Percentiles rank a stretch among this genome's conserved stretches.
Conservation (phyloP, 2,329 filamentous ascomycete genomes). For the Hypoxylon sp. region DNA sequence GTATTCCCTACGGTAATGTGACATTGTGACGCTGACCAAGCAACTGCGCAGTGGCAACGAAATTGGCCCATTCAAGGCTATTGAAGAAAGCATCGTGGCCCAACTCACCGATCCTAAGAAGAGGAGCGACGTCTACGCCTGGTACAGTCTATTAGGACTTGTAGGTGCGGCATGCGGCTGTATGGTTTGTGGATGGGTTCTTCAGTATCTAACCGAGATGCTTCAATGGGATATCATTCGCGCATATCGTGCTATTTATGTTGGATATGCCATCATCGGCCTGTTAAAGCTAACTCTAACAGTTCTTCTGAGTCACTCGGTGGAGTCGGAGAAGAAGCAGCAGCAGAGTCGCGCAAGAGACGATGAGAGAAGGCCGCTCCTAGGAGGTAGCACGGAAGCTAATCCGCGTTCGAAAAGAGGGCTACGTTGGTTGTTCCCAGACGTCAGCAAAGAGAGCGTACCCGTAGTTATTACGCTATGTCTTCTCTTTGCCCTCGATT, state of each 20-base stretch:
- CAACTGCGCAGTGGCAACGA: constrained; percentile 68
- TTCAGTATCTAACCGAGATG: constrained; percentile 64
- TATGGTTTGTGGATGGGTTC: constrained; percentile 72
- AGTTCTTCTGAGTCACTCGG: constrained; percentile 60
- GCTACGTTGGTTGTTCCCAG: constrained; percentile 62
- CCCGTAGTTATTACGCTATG: constrained; percentile 73
- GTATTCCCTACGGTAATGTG: neutral
- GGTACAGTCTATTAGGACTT: constrained; percentile 72
- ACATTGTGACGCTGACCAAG: neutral
- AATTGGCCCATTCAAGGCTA: constrained; percentile 73
- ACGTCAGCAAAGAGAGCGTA: constrained; percentile 62
- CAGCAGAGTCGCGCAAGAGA: constrained; percentile 24
- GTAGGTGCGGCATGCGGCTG: constrained; percentile 72
- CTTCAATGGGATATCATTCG: constrained; percentile 44
- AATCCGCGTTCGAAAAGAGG: constrained; percentile 23
- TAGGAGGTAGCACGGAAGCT: constrained; percentile 25
- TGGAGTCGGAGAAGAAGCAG: constrained; percentile 54
- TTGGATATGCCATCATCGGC: constrained; percentile 70
- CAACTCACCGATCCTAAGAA: constrained; percentile 65
- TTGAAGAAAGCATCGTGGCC: constrained; percentile 73
- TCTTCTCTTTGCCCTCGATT: constrained; percentile 62
- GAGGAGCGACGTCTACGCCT: constrained; percentile 72
- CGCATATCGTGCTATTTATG: constrained; percentile 64
- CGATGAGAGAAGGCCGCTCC: constrained; percentile 47
- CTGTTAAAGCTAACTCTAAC: constrained; percentile 69